A percentile compares a stretch with the other conserved stretches of the same genome.
phyloP scores from a whole-genome alignment of 306 rosid genomes.

The Argentina anserina region DNA sequence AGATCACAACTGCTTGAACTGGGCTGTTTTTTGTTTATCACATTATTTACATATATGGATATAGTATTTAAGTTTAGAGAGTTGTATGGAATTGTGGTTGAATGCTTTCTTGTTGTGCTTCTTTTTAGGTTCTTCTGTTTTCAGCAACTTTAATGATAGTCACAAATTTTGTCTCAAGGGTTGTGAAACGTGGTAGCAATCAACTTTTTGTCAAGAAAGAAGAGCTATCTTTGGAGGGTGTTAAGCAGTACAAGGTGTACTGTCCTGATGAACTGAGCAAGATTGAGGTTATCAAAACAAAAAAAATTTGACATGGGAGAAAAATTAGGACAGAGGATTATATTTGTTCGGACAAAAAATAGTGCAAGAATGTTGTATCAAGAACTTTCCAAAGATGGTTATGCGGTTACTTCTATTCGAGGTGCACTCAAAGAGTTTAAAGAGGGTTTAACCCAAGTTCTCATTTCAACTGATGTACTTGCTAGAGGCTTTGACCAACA shows the following conservation, averaged over 20 bases:
- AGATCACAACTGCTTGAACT: background rate
- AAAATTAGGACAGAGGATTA: conserved; percentile 83
- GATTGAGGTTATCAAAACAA: conserved; percentile 53
- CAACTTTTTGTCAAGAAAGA: conserved; percentile 83
- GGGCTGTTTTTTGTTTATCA: background rate
- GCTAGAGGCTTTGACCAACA: conserved; percentile 91
- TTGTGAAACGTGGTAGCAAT: conserved; percentile 60
- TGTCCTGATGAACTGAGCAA: conserved; percentile 66
- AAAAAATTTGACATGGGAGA: conserved; percentile 77
- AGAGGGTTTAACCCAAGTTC: conserved; percentile 76
- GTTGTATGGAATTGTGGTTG: background rate
- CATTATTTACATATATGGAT: background rate
- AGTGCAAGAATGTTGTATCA: conserved; percentile 63
- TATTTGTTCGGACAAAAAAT: conserved; percentile 66
- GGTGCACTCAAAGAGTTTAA: conserved; percentile 81
- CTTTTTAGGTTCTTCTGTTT: conserved; percentile 71
- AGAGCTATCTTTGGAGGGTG: conserved; percentile 70
- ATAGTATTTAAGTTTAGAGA: background rate
- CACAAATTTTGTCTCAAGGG: conserved; percentile 60
- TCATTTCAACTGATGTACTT: conserved; percentile 75
- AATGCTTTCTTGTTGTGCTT: background rate
- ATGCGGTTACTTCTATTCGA: conserved; percentile 66
- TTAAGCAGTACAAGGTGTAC: conserved; percentile 76
- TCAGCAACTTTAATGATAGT: conserved; percentile 98
- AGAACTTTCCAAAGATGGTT: conserved; percentile 56